Base-by-base conservation (phyloP, 2,329 filamentous ascomycete species). In the Fusarium newnesense region DNA sequence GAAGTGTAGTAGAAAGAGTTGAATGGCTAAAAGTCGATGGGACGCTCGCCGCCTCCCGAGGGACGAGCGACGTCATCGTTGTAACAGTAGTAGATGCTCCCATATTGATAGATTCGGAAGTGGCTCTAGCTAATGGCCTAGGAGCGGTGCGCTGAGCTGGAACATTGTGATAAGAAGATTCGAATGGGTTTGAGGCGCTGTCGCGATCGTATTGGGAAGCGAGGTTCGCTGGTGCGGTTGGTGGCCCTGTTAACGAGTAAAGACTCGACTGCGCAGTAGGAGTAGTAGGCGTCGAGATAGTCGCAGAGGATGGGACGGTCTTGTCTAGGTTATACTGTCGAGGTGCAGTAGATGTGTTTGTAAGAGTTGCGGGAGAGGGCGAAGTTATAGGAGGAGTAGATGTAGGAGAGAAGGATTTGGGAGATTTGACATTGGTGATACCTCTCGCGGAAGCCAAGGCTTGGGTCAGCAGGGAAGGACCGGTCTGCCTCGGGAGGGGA, bases 371-470 rank as follows among this genome's bases (percentile, higher is more conserved):
- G 39, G 59, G 58, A 39, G 66, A 56, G 40, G 63, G 60, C 26
- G 75, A 64, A 42, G 75, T 57, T 32, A 61, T 61, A 73, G 70
- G 50, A 54, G 42, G 53, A 59, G 70, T 46, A 53, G 63, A 37
- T 50, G 70, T 59, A 43, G 60, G 39, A 67, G 70, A 65, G 40
- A 66, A 74, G 47, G 49, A 56, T 70, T 58, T 68, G 30, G 70
- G 43, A 49, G 58, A 65, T 36, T 74, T 74, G 59, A 64, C 32
- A 54, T 69, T 74, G 42, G 73, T 75, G 43, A 89, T 88, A 77
- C 87, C 87, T 77, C 88, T 87, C 78, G 87, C 88, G 81, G 87
- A 88, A 79, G 87, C 87, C 79, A 90, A 83, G 78, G 88, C 87
- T 81, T 89, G 86, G 68, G 87, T 86, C 81, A 90, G 84, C 76